Evolutionary conservation across 2,329 filamentous ascomycete genomes (phyloP).

Genomic region (Cladosporium cucumerinum): DNA sequence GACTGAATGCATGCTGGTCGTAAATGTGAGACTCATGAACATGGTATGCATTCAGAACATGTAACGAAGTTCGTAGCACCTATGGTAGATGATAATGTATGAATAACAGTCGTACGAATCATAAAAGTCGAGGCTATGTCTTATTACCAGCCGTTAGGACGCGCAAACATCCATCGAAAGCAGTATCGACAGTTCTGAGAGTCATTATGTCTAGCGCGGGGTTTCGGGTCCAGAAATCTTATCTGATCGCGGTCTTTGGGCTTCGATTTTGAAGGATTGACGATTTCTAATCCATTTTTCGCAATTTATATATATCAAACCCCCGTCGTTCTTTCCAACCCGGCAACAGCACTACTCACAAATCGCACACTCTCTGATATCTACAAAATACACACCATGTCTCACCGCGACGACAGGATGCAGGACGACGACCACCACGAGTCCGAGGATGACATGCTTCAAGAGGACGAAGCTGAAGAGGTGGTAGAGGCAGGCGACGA

Average conservation of each 20-base stretch:
- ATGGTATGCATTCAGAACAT: too few relatives aligned
- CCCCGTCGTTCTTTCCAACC: not conserved
- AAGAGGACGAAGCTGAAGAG: slow-evolving; percentile 75
- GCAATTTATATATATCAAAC: not conserved
- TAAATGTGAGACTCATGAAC: too few relatives aligned
- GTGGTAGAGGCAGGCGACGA: slow-evolving; percentile 60
- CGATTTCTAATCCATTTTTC: slow-evolving; percentile 7
- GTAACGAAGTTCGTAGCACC: too few relatives aligned
- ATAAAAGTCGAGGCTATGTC: not conserved
- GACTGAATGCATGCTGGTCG: not conserved
- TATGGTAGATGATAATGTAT: too few relatives aligned
- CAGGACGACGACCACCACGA: slow-evolving; percentile 45
- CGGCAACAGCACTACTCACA: not conserved
- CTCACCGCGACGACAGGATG: slow-evolving; percentile 16
- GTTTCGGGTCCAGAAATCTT: not conserved
- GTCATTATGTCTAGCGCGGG: not conserved
- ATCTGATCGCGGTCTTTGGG: slow-evolving; percentile 2
- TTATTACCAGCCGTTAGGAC: not conserved
- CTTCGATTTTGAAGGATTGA: not conserved
- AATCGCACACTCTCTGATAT: not conserved
- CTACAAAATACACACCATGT: not conserved
- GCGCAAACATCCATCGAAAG: not conserved
- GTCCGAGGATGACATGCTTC: slow-evolving; percentile 69
- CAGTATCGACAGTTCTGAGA: not conserved
- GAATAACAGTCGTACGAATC: not conserved